Conservation (phyloP, 192 early-diverging fungal species). For the Podila minutissima region DNA sequence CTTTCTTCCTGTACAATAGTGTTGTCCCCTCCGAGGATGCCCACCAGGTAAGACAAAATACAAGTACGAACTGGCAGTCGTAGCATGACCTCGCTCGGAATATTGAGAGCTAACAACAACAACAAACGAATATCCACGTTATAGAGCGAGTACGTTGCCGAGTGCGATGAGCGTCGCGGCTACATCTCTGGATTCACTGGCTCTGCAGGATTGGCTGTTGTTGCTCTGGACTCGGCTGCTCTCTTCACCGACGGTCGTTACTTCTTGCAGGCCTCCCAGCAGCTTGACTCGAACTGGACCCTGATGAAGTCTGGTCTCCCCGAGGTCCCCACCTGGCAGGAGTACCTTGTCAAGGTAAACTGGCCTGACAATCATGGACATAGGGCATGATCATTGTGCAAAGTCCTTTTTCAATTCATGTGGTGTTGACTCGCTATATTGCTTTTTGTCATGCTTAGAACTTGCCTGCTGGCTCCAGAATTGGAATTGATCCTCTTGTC, state of each 20-base stretch:
- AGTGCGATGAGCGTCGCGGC: conserved; percentile 85
- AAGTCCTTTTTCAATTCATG: background rate
- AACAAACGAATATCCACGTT: background rate
- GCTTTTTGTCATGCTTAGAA: conserved; percentile 50
- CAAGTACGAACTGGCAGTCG: background rate
- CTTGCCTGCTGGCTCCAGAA: conserved; percentile 76
- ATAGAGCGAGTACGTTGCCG: conserved; percentile 95
- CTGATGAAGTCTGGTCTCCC: conserved; percentile 93
- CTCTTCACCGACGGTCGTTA: conserved; percentile 98
- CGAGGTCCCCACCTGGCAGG: conserved; percentile 89
- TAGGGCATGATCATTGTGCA: background rate
- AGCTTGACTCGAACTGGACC: conserved; percentile 93
- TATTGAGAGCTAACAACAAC: background rate
- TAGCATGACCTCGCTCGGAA: background rate
- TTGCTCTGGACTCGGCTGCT: conserved; percentile 80
- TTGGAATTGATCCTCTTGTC: conserved; percentile 93
- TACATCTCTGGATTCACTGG: conserved; percentile 97
- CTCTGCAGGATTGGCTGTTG: conserved; percentile 94
- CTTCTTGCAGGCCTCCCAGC: conserved; percentile 94
- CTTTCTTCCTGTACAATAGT: conserved; percentile 43
- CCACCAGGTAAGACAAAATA: conserved; percentile 74
- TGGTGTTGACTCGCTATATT: background rate
- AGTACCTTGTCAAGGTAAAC: conserved; percentile 79
- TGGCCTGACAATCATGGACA: background rate
- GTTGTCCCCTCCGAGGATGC: conserved; percentile 96